Conservation (phyloP, 176 grass and related monocot species). For the Oropetium thomaeum region DNA sequence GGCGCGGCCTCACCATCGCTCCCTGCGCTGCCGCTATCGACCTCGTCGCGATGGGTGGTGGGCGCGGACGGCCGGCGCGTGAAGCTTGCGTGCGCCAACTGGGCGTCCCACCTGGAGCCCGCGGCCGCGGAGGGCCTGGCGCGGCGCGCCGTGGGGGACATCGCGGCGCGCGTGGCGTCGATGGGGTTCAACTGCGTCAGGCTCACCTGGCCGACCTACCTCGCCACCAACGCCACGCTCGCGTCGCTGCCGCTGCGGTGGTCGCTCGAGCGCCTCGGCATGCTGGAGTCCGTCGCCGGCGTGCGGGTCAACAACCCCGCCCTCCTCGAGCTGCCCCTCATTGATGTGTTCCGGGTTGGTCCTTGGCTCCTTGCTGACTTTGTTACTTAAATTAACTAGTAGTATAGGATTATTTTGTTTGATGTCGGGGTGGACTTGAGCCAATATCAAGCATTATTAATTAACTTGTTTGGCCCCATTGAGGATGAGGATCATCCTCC, state of each 20-base stretch:
- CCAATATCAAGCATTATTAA: constrained; percentile 2
- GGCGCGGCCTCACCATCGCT: neutral
- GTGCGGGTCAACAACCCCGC: constrained; percentile 64
- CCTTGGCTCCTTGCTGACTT: neutral
- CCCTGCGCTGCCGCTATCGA: constrained; percentile 61
- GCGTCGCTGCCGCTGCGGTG: constrained; percentile 59
- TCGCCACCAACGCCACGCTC: constrained; percentile 70
- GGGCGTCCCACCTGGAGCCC: constrained; percentile 50
- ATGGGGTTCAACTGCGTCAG: constrained; percentile 91
- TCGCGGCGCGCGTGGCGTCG: constrained; percentile 51
- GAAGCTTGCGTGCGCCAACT: constrained; percentile 90
- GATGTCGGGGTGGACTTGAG: neutral
- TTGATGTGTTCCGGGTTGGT: constrained; percentile 72
- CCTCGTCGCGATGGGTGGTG: constrained; percentile 76
- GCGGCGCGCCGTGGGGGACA: constrained; percentile 52
- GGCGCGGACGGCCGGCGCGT: constrained; percentile 53
- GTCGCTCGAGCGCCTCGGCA: constrained; percentile 64
- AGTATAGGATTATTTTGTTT: no score
- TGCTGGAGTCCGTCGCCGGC: constrained; percentile 69
- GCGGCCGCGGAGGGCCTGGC: constrained; percentile 76
- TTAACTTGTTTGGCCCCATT: neutral
- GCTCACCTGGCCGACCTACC: constrained; percentile 84
- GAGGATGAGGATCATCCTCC: neutral
- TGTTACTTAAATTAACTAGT: neutral
- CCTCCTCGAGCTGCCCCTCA: constrained; percentile 76